phyloP scores from a whole-genome alignment of 805 yeast species.

The Starmerella sp. region DNA sequence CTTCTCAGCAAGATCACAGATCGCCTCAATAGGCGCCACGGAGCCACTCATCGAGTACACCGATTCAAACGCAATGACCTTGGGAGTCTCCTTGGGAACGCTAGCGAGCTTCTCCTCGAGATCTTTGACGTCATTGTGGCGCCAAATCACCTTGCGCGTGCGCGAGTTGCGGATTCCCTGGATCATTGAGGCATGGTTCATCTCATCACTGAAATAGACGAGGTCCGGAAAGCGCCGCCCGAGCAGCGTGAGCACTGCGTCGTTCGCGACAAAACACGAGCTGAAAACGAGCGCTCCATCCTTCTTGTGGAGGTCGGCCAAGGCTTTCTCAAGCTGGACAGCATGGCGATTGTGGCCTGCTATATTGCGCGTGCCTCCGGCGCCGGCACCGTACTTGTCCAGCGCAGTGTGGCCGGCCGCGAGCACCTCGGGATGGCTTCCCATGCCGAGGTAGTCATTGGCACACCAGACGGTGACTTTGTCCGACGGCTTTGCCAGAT shows the following conservation, averaged over 20 bases:
- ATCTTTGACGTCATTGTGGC: constrained; percentile 78
- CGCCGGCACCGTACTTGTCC: constrained; percentile 91
- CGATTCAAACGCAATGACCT: constrained; percentile 91
- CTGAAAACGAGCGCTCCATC: constrained; percentile 92
- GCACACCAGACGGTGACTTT: constrained; percentile 99
- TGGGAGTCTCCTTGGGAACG: constrained; percentile 82
- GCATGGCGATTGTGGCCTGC: constrained; percentile 95
- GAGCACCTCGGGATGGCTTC: constrained; percentile 63
- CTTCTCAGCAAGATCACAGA: constrained; percentile 92
- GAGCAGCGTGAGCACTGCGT: constrained; percentile 78
- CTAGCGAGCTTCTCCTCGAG: constrained; percentile 66
- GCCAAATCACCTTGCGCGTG: constrained; percentile 77
- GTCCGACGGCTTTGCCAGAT: constrained; percentile 59
- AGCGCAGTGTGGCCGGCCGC: constrained; percentile 67
- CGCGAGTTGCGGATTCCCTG: constrained; percentile 87
- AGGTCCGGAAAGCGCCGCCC: constrained; percentile 85
- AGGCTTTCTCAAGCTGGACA: constrained; percentile 70
- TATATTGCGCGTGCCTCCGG: constrained; percentile 98
- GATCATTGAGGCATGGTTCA: constrained; percentile 97
- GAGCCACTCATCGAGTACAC: constrained; percentile 99
- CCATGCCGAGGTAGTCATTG: constrained; percentile 94
- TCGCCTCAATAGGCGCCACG: constrained; percentile 81
- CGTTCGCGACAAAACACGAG: constrained; percentile 94
- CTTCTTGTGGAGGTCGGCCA: constrained; percentile 85
- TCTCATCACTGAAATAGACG: constrained; percentile 83